phyloP scores from a whole-genome alignment of 805 yeast genomes.

The Citeromyces matritensis region DNA sequence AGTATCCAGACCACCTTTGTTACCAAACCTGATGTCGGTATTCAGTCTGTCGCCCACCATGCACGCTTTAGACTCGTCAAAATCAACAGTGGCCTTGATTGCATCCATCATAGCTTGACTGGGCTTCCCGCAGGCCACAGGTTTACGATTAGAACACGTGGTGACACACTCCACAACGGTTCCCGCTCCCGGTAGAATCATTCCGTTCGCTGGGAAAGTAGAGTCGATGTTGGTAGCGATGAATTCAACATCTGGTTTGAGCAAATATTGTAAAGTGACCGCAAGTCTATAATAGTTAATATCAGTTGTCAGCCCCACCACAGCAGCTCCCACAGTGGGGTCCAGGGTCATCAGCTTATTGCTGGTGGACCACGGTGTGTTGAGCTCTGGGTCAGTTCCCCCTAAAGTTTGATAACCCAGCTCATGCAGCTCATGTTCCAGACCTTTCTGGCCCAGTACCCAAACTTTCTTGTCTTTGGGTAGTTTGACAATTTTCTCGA shows the following conservation, averaged over 20 bases:
- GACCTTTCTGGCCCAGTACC: conserved; percentile 83
- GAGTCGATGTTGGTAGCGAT: conserved; percentile 93
- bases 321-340: conserved; percentile 69
- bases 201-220: conserved; percentile 83
- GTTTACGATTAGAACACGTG: conserved; percentile 64
- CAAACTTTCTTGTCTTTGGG: conserved; percentile 70
- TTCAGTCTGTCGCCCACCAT: conserved; percentile 95
- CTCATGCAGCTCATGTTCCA: conserved; percentile 60
- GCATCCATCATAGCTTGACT: conserved; percentile 81
- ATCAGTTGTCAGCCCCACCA: conserved; percentile 71
- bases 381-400: conserved; percentile 59
- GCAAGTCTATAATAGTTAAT: conserved; percentile 76
- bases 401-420: conserved; percentile 70
- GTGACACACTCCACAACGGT: conserved; percentile 70
- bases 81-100: conserved; percentile 49
- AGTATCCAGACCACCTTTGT: conserved; percentile 76
- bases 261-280: conserved; percentile 66
- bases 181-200: conserved; percentile 90
- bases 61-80: conserved; percentile 46
- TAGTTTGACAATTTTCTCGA: conserved; percentile 59
- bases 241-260: conserved; percentile 50
- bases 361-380: conserved; percentile 37
- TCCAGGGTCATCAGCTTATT: conserved; percentile 47
- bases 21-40: conserved; percentile 90
- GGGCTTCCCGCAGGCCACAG: conserved; percentile 91